Evolutionary conservation across 164 flowering plant genomes (phyloP).

Genomic region (Cinnamomum chago): DNA sequence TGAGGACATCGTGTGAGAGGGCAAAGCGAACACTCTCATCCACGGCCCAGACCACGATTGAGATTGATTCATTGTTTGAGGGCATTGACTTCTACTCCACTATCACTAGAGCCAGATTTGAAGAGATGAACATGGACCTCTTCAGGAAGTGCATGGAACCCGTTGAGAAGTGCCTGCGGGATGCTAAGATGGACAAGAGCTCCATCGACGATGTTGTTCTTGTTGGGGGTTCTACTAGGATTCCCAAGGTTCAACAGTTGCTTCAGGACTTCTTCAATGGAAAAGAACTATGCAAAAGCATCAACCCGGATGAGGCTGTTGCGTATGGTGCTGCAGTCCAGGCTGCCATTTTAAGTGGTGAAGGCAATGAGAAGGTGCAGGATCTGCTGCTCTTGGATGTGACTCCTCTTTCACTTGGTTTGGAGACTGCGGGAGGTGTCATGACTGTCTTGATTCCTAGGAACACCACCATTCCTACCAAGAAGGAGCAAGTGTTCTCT

Average conservation of each 20-base stretch:
- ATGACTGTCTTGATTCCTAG: slow-evolving; percentile 53
- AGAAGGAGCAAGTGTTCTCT: slow-evolving; percentile 44
- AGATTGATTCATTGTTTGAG: slow-evolving; percentile 51
- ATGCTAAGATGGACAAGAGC: slow-evolving; percentile 56
- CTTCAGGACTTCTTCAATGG: slow-evolving; percentile 62
- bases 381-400: slow-evolving; percentile 49
- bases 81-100: slow-evolving; percentile 53
- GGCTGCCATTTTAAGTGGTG: slow-evolving; percentile 53
- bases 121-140: slow-evolving; percentile 57
- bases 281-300: slow-evolving; percentile 59
- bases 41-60: slow-evolving; percentile 47
- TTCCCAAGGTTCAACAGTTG: slow-evolving; percentile 53
- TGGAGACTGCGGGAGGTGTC: slow-evolving; percentile 49
- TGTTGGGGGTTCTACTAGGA: slow-evolving; percentile 60
- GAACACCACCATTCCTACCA: slow-evolving; percentile 48
- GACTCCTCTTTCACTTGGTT: slow-evolving; percentile 50
- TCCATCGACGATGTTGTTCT: slow-evolving; percentile 48
- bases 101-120: slow-evolving; percentile 51
- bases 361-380: slow-evolving; percentile 54
- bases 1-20: slow-evolving; percentile 52
- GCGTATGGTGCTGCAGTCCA: slow-evolving; percentile 66
- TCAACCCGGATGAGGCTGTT: slow-evolving; percentile 62
- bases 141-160: slow-evolving; percentile 58
- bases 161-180: slow-evolving; percentile 49
- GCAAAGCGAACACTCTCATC: slow-evolving; percentile 59